Conservation (phyloP, 768 basidiomycete genomes). For the Symmetrospora coprosmae region DNA sequence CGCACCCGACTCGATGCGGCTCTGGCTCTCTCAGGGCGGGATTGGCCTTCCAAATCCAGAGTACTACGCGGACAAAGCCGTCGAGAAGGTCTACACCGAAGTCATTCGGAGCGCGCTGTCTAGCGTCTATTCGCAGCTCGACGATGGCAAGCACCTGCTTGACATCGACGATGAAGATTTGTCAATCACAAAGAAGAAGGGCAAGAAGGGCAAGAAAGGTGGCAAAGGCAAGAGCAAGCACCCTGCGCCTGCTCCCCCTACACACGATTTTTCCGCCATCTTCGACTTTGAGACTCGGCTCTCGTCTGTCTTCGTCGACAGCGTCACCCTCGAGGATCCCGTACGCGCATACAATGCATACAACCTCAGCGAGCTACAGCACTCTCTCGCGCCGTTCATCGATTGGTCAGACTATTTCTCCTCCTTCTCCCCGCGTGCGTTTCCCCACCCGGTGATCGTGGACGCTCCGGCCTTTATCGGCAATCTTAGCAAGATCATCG, state of each 20-base stretch:
- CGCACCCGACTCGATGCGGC: constrained; percentile 45
- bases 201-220: constrained; percentile 24
- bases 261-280: constrained; percentile 42
- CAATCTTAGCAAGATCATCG: constrained; percentile 55
- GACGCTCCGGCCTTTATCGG: constrained; percentile 64
- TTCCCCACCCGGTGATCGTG: constrained; percentile 56
- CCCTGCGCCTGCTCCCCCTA: constrained; percentile 48
- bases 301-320: constrained; percentile 63
- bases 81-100: constrained; percentile 54
- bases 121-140: constrained; percentile 46
- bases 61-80: constrained; percentile 67
- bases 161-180: too few relatives aligned
- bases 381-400: constrained; percentile 53
- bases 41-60: constrained; percentile 39
- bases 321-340: constrained; percentile 59
- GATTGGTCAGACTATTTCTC: constrained; percentile 75
- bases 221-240: constrained; percentile 40
- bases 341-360: constrained; percentile 77
- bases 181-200: constrained; percentile 25
- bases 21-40: constrained; percentile 5
- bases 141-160: too few relatives aligned
- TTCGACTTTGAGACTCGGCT: constrained; percentile 64
- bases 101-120: constrained; percentile 56
- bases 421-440: constrained; percentile 67
- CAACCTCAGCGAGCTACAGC: constrained; percentile 49